Base-by-base conservation (phyloP, 148 eudicot species). In the Cornus suecica region DNA sequence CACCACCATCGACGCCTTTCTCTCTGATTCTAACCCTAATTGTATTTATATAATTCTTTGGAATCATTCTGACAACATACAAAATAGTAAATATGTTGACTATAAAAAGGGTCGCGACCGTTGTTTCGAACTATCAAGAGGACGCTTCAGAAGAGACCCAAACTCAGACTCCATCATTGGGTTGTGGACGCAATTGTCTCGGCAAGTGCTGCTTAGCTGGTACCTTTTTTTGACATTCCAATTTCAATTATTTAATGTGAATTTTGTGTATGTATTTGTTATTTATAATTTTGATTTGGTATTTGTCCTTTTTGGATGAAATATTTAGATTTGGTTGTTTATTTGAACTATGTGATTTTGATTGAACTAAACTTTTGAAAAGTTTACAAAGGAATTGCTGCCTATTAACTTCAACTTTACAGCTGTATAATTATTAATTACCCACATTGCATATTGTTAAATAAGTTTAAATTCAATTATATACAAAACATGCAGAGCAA, bases 131-230 rank as follows among this genome's bases (percentile, higher is more conserved):
- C 41, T 60, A 76, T 16, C 73, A 76, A 73, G 79, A 69, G 8
- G 77, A 60, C 7, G 37, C 8, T n/a, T 66, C 64, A 22, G 69
- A 78, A 74, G 75, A 78, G 82, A 66, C 73, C 80, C 8, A 80
- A 79, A 58, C 84, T 76, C 24, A 31, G 52, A 30, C 79, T 83
- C 23, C 80, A 75, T 69, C 80, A 30, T 13, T 63, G 27, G 90
- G 89, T 2, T 88, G 91, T 70, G 91, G 91, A 27, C 87, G 89
- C 13, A 86, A 88, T 79, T 88, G 89, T 69, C 87, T 88, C 27
- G 86, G 89, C 23, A 82, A 80, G 68, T 88, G 87, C 75, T 88
- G 89, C 67, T 80, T 85, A 52, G 85, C 84, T 41, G 87, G 90
- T 88, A 69, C 9, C 32, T 75, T 32, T 22, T 16, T 41, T 25